These are phyloP conservation scores for Coemansia sp. DNA, from an alignment of 192 early-diverging fungal species.

Conservation along the genomic window DNA sequence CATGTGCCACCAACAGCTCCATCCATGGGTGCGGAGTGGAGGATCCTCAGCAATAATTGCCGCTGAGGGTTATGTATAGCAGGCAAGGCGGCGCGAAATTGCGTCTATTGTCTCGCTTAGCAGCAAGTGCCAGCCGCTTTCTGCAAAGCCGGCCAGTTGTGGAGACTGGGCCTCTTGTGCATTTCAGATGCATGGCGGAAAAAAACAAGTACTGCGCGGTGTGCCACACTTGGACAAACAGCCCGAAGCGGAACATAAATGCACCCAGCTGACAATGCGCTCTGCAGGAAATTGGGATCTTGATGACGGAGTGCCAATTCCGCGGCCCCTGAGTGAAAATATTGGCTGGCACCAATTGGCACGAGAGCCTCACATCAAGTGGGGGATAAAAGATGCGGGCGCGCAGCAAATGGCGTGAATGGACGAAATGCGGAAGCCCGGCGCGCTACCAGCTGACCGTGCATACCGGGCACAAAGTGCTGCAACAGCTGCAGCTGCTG, in stretches of 20 bases:
- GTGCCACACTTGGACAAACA: constrained; percentile 7
- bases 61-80: not conserved
- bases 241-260: constrained; percentile 6
- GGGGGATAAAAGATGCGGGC: not conserved
- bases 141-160: not conserved
- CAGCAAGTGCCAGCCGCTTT: not conserved
- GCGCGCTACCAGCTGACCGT: not conserved
- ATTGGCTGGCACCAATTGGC: not conserved
- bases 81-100: not conserved
- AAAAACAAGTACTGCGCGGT: constrained; percentile 1
- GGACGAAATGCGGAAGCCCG: not conserved
- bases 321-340: constrained; percentile 4
- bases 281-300: constrained; percentile 2
- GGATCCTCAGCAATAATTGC: constrained; percentile 6
- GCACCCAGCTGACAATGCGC: constrained; percentile 1
- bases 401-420: not conserved
- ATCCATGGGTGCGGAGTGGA: not conserved
- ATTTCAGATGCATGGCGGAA: not conserved
- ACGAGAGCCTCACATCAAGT: constrained; percentile 4
- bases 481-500: not conserved
- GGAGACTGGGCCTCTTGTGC: constrained; percentile 7
- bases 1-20: constrained; percentile 2
- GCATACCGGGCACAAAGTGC: constrained; percentile 7
- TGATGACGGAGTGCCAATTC: constrained; percentile 3
- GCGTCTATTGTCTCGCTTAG: constrained; percentile 6